These are phyloP conservation scores for Lineolata rhizophorae DNA, from an alignment of 495 filamentous ascomycete species.

Conservation along the genomic window DNA sequence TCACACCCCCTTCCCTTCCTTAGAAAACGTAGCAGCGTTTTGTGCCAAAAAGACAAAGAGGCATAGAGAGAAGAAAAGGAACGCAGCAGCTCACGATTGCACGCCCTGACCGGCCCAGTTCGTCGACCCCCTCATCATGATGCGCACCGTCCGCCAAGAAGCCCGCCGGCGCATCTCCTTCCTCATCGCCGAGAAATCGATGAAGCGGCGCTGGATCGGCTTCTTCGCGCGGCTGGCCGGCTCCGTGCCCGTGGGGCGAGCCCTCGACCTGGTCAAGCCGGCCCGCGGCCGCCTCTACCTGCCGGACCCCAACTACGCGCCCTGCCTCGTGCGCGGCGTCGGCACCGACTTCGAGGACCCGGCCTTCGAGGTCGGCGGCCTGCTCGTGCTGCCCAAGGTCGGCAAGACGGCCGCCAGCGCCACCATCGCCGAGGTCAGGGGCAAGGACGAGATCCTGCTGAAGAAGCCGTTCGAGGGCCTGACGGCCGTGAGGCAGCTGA, in stretches of 20 bases:
- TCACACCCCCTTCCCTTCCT: not conserved
- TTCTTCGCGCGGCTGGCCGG: conserved; percentile 57
- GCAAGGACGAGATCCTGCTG: conserved; percentile 59
- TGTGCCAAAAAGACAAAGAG: not conserved
- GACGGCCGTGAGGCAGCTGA: conserved; percentile 52
- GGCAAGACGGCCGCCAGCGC: conserved; percentile 57
- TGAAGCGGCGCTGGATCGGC: conserved; percentile 71
- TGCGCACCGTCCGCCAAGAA: conserved; percentile 69
- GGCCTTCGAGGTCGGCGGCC: conserved; percentile 54
- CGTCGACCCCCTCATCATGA: conserved; percentile 83
- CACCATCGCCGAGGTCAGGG: conserved; percentile 57
- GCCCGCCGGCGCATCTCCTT: conserved; percentile 73
- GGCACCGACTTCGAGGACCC: conserved; percentile 68
- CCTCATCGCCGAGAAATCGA: conserved; percentile 86
- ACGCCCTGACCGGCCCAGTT: conserved; percentile 36
- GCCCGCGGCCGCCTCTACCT: conserved; percentile 68
- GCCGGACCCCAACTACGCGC: conserved; percentile 68
- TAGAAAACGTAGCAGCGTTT: not conserved
- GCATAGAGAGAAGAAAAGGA: not conserved
- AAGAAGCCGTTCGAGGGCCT: conserved; percentile 68
- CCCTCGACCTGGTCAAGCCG: conserved; percentile 69
- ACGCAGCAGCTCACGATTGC: no score
- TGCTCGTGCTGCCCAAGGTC: conserved; percentile 64
- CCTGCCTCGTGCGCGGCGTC: conserved; percentile 61
- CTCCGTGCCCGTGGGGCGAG: conserved; percentile 69